Conservation (phyloP, 495 filamentous ascomycete genomes). For the Tuber microsphaerosporum region DNA sequence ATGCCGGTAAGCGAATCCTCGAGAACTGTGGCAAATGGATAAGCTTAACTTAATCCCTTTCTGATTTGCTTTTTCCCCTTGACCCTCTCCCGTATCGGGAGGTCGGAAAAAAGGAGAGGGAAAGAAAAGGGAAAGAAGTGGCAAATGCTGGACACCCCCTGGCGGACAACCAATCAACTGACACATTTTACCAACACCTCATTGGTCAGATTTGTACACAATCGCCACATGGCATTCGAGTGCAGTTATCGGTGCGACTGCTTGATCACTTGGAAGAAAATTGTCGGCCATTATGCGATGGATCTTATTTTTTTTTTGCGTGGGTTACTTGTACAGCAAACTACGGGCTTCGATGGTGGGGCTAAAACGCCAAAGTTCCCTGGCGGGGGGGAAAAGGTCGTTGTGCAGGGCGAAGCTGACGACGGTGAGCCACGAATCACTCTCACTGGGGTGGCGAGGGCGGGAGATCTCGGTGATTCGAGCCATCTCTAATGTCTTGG, state of each 20-base stretch:
- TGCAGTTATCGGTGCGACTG: neutral
- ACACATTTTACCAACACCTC: neutral
- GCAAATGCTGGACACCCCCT: neutral
- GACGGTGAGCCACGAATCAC: neutral
- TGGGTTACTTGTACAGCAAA: no score
- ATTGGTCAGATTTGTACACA: neutral
- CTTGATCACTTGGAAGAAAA: neutral
- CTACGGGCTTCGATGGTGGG: neutral
- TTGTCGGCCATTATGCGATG: neutral
- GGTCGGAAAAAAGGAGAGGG: neutral
- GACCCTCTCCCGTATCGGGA: neutral
- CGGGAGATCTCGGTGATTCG: neutral
- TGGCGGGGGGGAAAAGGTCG: neutral
- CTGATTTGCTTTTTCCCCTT: neutral
- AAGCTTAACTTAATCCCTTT: conserved; percentile 1
- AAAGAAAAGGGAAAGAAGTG: neutral
- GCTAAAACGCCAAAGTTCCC: neutral
- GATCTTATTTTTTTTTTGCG: neutral
- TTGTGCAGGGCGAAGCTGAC: neutral
- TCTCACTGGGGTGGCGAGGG: neutral
- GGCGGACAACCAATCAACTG: neutral
- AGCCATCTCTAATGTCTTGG: neutral
- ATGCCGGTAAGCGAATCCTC: neutral
- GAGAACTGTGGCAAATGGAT: conserved; percentile 2
- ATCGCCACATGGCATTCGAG: neutral